Base-by-base conservation (phyloP, 352 stramenopile genomes). In the Porosira glacialis region DNA sequence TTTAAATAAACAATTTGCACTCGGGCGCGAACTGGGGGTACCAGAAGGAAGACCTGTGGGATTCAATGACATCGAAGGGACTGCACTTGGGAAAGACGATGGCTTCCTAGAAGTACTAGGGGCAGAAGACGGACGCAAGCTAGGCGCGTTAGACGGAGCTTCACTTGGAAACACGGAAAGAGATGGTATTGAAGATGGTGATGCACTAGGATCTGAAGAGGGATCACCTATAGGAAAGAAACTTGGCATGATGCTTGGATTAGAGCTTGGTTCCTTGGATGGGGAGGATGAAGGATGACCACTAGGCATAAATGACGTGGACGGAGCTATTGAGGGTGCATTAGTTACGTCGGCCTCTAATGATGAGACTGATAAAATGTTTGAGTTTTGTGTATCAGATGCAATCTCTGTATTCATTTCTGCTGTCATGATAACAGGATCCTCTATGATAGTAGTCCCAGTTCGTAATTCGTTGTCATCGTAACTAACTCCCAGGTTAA, bases 271-370 rank as follows among this genome's bases (percentile, higher is more conserved):
- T 44, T 30, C 35, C 15, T 21, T 19, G 11, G 6, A 31, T 43
- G 47, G 59, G 30, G 11, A 59, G 13, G 5, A n/a, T 5, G 41
- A 57, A 11, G 58, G 58, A 21, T 33, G 0, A 21, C 7, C 7
- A 43, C 24, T 53, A 47, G 56, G 52, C 17, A 10, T n/a, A 2
- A 0, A 50, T 50, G 52, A 61, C 38, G 33, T 50, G 21, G 41
- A 56, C 27, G 56, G 56, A 6, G 8, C 33, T 15, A 15, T 15
- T 41, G 33, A 41, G 15, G 33, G 33, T 7, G 75, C 72, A 36
- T 63, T 15, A 15, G 33, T 41, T 15, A 41, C 33, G 33, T 15
- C 33, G 33, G 33, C 33, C 15, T 15, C 33, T 15, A 41, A 15
- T 41, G 8, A 7, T 41, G 33, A 15, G 15, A 41, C 33, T 41